Evolutionary conservation across 305 asterid species (phyloP).

Genomic region (Striga hermonthica): DNA sequence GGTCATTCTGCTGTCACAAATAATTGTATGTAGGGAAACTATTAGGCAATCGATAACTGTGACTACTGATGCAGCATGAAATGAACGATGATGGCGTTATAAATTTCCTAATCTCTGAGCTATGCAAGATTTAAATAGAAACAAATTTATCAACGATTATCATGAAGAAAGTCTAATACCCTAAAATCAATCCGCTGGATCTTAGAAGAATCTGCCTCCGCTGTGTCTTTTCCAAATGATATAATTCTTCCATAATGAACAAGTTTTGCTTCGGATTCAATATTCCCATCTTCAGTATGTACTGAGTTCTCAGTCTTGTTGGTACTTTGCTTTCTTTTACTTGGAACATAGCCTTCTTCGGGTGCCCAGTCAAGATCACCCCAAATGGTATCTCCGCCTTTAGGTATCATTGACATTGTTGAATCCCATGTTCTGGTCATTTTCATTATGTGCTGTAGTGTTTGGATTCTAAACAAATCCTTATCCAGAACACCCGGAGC

Average conservation of each 20-base stretch:
- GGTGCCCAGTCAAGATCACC: conserved; percentile 95
- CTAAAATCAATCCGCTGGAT: conserved; percentile 79
- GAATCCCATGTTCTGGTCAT: conserved; percentile 98
- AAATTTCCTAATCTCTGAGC: background rate
- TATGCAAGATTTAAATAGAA: conserved; percentile 10
- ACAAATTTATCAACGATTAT: background rate
- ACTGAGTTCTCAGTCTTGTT: conserved; percentile 42
- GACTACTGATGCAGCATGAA: background rate
- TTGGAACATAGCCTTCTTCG: conserved; percentile 58
- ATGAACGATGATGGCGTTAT: background rate
- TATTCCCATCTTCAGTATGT: conserved; percentile 30
- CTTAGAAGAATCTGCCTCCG: conserved; percentile 59
- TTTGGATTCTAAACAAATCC: conserved; percentile 74
- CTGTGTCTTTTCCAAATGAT: conserved; percentile 77
- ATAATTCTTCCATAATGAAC: conserved; percentile 73
- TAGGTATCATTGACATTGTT: conserved; percentile 92
- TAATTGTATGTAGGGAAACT: conserved; percentile 3
- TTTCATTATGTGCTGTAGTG: conserved; percentile 79
- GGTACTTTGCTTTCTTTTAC: conserved; percentile 45
- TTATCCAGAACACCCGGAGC: conserved; percentile 81
- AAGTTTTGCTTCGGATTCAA: conserved; percentile 37
- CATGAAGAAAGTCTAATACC: conserved; percentile 42
- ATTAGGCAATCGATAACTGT: background rate
- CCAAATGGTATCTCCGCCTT: conserved; percentile 92
- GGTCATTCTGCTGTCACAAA: background rate